phyloP scores from a whole-genome alignment of 345 rosid genomes.

The Garcia nutans region DNA sequence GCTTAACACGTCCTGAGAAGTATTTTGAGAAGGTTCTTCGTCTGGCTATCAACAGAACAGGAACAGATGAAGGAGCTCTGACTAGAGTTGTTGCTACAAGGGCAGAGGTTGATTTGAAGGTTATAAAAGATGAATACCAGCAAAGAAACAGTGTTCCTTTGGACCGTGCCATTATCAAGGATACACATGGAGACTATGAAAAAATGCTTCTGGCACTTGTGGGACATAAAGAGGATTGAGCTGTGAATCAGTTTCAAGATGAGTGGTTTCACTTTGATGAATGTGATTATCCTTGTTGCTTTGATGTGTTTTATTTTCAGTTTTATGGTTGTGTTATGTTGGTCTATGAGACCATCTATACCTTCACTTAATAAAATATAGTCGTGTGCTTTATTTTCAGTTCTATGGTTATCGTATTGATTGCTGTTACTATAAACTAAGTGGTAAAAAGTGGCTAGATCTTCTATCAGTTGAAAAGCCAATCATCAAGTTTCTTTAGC shows the following conservation, averaged over 20 bases:
- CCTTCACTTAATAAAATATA: background rate
- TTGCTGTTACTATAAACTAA: background rate
- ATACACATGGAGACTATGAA: constrained; percentile 68
- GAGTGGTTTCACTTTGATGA: background rate
- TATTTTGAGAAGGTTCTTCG: constrained; percentile 68
- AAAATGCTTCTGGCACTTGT: constrained; percentile 61
- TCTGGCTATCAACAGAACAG: constrained; percentile 58
- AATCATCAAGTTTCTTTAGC: background rate
- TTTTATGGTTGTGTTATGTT: background rate
- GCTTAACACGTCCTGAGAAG: constrained; percentile 55
- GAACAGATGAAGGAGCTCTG: constrained; percentile 82
- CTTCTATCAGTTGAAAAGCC: background rate
- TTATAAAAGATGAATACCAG: constrained; percentile 64
- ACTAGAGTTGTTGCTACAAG: constrained; percentile 76
- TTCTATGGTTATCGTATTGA: background rate
- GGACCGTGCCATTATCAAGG: constrained; percentile 55
- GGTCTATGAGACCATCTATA: background rate
- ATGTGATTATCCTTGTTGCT: background rate
- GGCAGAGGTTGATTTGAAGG: constrained; percentile 67
- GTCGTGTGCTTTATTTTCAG: too few relatives aligned
- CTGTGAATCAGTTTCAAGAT: background rate
- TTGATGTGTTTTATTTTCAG: background rate
- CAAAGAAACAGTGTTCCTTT: constrained; percentile 56
- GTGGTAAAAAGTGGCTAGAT: background rate
- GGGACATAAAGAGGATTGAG: constrained; percentile 56